These are phyloP conservation scores for Draba incana DNA, from an alignment of 345 rosid species.

Conservation along the genomic window DNA sequence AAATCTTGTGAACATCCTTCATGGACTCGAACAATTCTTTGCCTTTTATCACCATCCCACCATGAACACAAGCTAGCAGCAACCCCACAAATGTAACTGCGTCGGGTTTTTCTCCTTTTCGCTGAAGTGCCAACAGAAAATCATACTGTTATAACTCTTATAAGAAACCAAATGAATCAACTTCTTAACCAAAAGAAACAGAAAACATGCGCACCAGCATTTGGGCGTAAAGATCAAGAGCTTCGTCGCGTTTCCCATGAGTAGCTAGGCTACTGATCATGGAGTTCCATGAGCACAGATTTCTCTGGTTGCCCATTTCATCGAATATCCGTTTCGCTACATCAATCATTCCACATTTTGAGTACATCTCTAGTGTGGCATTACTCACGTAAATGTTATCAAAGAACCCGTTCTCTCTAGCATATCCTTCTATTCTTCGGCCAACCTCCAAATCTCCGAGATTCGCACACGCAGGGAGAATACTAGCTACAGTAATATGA, in stretches of 20 bases:
- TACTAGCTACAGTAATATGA: conserved; percentile 70
- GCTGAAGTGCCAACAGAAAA: conserved; percentile 41
- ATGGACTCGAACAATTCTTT: conserved; percentile 58
- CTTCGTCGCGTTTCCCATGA: conserved; percentile 67
- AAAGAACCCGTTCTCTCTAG: conserved; percentile 64
- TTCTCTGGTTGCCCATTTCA: conserved; percentile 62
- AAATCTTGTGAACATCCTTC: conserved; percentile 44
- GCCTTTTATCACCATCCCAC: conserved; percentile 63
- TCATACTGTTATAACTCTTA: conserved; percentile 10
- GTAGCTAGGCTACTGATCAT: conserved; percentile 78
- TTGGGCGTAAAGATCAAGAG: conserved; percentile 57
- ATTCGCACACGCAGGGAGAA: conserved; percentile 75
- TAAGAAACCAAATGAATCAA: neutral
- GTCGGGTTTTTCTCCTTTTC: conserved; percentile 59
- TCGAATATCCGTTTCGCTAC: conserved; percentile 56
- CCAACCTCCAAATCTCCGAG: conserved; percentile 74
- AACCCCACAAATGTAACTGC: conserved; percentile 83
- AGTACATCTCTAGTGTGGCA: conserved; percentile 68
- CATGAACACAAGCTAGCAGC: conserved; percentile 81
- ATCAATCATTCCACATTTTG: conserved; percentile 72
- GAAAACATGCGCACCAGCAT: conserved; percentile 58
- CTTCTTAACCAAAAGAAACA: conserved; percentile 1
- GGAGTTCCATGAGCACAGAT: conserved; percentile 85
- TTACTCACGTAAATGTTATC: conserved; percentile 63
- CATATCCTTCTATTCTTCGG: conserved; percentile 61